Evolutionary conservation across 2,329 filamentous ascomycete species (phyloP).

Genomic region (Bertia moriformis): DNA sequence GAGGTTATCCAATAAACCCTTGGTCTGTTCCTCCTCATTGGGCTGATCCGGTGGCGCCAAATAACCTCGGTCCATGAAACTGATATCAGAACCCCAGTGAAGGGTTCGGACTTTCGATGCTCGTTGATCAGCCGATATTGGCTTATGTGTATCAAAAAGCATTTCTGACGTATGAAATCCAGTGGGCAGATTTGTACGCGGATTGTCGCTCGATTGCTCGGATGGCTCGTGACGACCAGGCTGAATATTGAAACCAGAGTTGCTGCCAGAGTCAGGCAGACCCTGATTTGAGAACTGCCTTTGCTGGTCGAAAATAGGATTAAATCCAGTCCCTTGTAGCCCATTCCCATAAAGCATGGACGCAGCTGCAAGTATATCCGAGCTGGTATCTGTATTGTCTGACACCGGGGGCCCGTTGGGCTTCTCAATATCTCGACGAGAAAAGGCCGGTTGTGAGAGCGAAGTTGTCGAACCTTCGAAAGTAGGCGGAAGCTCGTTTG

Average conservation of each 20-base stretch:
- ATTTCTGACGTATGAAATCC: not conserved
- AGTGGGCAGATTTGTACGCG: not conserved
- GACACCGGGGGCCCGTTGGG: not conserved
- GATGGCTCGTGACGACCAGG: not conserved
- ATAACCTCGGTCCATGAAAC: constrained; percentile 45
- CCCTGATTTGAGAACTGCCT: not conserved
- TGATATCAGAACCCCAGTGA: constrained; percentile 56
- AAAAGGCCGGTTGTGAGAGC: not conserved
- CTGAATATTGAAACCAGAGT: not conserved
- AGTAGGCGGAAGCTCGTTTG: constrained; percentile 39
- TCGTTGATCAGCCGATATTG: not conserved
- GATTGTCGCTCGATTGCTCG: not conserved
- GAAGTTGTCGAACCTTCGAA: constrained; percentile 39
- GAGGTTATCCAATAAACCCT: constrained; percentile 38
- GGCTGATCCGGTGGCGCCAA: constrained; percentile 39
- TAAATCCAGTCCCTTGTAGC: not conserved
- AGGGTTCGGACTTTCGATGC: not conserved
- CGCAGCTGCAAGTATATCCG: not conserved
- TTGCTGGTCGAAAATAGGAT: not conserved
- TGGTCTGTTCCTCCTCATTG: constrained; percentile 38
- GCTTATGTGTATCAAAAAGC: not conserved
- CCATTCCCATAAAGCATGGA: not conserved
- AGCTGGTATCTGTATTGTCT: not conserved
- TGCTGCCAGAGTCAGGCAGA: not conserved
- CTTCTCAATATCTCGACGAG: not conserved